phyloP scores from a whole-genome alignment of 306 rosid species.

The Medicago arabica region DNA sequence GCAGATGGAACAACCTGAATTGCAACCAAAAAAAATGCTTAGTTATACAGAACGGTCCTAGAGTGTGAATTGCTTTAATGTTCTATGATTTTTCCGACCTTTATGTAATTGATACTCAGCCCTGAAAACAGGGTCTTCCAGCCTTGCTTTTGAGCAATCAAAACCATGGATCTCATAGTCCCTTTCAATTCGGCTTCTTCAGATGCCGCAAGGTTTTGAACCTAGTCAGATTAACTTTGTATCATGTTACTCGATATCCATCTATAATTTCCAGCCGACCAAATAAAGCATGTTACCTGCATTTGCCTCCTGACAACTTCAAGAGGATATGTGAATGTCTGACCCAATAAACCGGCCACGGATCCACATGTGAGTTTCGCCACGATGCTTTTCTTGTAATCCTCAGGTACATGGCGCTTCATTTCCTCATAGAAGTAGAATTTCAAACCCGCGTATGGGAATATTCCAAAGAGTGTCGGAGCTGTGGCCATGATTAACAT shows the following conservation, averaged over 20 bases:
- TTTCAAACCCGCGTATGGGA: conserved; percentile 96
- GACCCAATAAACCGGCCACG: conserved; percentile 91
- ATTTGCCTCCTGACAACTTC: conserved; percentile 98
- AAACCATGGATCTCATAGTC: conserved; percentile 67
- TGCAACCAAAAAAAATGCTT: conserved; percentile 28
- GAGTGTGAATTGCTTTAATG: not conserved
- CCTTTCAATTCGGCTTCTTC: conserved; percentile 71
- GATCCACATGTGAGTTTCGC: conserved; percentile 92
- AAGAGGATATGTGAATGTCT: conserved; percentile 95
- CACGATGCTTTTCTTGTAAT: conserved; percentile 68
- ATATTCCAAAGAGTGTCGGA: conserved; percentile 93
- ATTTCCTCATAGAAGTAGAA: conserved; percentile 94
- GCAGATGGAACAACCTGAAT: conserved; percentile 95
- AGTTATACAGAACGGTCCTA: conserved; percentile 36
- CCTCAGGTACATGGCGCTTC: conserved; percentile 88
- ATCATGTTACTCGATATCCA: conserved; percentile 28
- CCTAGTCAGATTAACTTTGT: conserved; percentile 55
- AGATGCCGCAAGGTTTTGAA: conserved; percentile 66
- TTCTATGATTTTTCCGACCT: conserved; percentile 56
- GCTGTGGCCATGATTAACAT: conserved; percentile 59
- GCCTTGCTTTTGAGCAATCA: conserved; percentile 82
- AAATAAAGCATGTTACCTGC: conserved; percentile 68
- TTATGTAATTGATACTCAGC: conserved; percentile 92
- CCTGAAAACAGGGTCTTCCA: conserved; percentile 92
- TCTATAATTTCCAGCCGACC: conserved; percentile 20